phyloP scores from a whole-genome alignment of 805 yeast genomes.

The Candida saitoana region DNA sequence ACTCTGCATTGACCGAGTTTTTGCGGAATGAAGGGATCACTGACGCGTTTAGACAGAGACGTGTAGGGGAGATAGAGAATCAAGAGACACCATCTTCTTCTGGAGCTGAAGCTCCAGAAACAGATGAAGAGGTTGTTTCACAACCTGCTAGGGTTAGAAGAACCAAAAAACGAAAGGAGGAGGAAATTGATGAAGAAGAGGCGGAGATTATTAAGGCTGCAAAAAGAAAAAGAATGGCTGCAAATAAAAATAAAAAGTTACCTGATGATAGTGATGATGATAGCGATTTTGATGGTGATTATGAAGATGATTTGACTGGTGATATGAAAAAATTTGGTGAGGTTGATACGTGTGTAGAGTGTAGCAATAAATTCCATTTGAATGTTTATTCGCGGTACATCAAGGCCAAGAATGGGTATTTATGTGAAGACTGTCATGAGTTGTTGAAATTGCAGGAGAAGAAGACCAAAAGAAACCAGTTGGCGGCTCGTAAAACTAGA shows the following conservation, averaged over 20 bases:
- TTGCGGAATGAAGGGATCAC: constrained; percentile 88
- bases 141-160: constrained; percentile 2
- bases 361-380: constrained; percentile 55
- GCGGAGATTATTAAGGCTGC: constrained; percentile 32
- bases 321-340: constrained; percentile 41
- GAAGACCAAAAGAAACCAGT: constrained; percentile 47
- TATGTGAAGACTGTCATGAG: constrained; percentile 61
- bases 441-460: constrained; percentile 37
- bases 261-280: constrained; percentile 32
- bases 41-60: constrained; percentile 57
- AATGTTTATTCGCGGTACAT: constrained; percentile 61
- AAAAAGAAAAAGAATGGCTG: constrained; percentile 31
- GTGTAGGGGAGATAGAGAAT: constrained; percentile 13
- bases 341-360: constrained; percentile 58
- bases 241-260: constrained; percentile 29
- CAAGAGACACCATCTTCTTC: constrained; percentile 8
- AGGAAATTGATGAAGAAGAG: constrained; percentile 23
- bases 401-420: constrained; percentile 54
- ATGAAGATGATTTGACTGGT: constrained; percentile 24
- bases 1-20: constrained; percentile 87
- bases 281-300: constrained; percentile 27
- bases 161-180: constrained; percentile 12
- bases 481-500: constrained; percentile 66
- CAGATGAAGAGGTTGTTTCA: neutral
- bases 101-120: constrained; percentile 5